phyloP scores from a whole-genome alignment of 306 rosid genomes.

The Styphnolobium japonicum region DNA sequence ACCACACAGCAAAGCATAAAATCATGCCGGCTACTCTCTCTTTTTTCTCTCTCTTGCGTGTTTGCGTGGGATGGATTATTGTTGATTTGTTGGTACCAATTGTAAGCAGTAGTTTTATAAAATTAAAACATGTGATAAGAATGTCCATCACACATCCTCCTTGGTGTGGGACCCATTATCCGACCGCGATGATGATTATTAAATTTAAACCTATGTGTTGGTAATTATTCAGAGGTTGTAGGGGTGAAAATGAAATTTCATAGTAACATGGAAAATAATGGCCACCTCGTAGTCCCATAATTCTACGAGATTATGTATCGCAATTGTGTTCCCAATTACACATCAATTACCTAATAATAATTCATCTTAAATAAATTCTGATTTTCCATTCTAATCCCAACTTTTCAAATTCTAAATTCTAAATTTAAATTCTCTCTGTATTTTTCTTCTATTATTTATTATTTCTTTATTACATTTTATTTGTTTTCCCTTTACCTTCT shows the following conservation, averaged over 20 bases:
- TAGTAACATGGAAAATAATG: background rate
- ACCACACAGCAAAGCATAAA: background rate
- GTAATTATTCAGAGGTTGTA: slow-evolving; percentile 9
- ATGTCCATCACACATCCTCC: slow-evolving; percentile 54
- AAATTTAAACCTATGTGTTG: background rate
- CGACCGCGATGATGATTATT: slow-evolving; percentile 42
- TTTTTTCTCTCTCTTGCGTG: background rate
- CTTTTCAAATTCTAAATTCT: background rate
- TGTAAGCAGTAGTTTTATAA: background rate
- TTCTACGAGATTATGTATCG: background rate
- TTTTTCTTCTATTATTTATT: background rate
- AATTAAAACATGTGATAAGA: slow-evolving; percentile 36
- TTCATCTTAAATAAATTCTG: background rate
- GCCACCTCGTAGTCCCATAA: slow-evolving; percentile 6
- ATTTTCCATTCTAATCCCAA: background rate
- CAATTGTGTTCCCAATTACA: slow-evolving; percentile 2
- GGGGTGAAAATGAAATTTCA: slow-evolving; percentile 22
- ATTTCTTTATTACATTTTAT: background rate
- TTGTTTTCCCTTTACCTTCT: slow-evolving; percentile 43
- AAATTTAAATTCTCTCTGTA: background rate
- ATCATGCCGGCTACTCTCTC: background rate
- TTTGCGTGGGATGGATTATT: background rate
- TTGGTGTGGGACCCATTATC: slow-evolving; percentile 36
- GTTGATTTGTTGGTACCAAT: background rate
- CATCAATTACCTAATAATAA: background rate